These are phyloP conservation scores for Golovinomyces cichoracearum DNA, from an alignment of 2,329 filamentous ascomycete genomes.

Conservation along the genomic window DNA sequence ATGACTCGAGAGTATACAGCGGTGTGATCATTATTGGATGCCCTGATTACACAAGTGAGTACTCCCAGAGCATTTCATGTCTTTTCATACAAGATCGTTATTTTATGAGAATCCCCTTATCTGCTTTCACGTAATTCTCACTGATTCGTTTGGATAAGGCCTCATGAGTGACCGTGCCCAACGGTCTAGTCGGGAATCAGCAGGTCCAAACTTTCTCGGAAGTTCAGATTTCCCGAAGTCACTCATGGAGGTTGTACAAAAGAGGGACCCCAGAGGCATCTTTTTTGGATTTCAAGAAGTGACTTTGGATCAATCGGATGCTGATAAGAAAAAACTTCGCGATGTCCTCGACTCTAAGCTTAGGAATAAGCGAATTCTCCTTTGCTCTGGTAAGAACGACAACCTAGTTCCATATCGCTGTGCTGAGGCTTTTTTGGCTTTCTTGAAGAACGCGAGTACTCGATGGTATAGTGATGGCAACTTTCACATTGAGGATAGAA, in stretches of 20 bases:
- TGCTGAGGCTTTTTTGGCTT: slow-evolving; percentile 31
- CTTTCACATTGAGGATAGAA: slow-evolving; percentile 33
- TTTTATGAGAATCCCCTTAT: neutral
- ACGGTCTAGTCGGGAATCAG: slow-evolving; percentile 35
- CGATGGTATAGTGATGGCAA: slow-evolving; percentile 28
- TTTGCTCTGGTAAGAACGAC: slow-evolving; percentile 40
- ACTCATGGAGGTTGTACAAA: slow-evolving; percentile 35
- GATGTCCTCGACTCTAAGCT: slow-evolving; percentile 24
- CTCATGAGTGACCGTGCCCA: slow-evolving; percentile 57
- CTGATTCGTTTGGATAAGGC: slow-evolving; percentile 5
- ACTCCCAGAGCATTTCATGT: neutral
- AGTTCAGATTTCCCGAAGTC: slow-evolving; percentile 49
- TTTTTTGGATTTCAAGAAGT: slow-evolving; percentile 30
- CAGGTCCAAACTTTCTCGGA: slow-evolving; percentile 42
- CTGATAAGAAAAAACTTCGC: slow-evolving; percentile 21
- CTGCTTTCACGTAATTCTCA: neutral
- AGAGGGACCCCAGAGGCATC: slow-evolving; percentile 49
- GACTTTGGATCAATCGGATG: slow-evolving; percentile 9
- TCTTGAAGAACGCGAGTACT: slow-evolving; percentile 28
- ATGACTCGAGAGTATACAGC: slow-evolving; percentile 52
- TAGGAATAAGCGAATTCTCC: slow-evolving; percentile 35
- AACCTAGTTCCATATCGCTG: slow-evolving; percentile 44
- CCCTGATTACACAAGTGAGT: slow-evolving; percentile 52
- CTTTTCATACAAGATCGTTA: neutral
- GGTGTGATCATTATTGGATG: slow-evolving; percentile 67